Conservation (phyloP, 192 early-diverging fungal species). For the Coemansia sp. region DNA sequence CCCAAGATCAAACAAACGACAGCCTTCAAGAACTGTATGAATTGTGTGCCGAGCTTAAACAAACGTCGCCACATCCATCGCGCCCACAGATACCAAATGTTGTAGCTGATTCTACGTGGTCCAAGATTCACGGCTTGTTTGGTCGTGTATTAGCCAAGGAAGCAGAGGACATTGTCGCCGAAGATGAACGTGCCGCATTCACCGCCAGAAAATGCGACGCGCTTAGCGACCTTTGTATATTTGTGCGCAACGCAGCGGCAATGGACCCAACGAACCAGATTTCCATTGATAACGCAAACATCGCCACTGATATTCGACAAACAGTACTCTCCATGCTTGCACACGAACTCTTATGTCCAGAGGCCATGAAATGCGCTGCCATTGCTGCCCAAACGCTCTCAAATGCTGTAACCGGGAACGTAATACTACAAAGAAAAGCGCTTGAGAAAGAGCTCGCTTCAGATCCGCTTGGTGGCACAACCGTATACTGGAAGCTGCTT, state of each 20-base stretch:
- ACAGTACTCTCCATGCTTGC: conserved; percentile 5
- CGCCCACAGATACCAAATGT: conserved; percentile 20
- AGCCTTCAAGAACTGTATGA: conserved; percentile 8
- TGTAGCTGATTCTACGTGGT: conserved; percentile 12
- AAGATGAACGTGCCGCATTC: background rate
- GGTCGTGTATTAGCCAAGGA: background rate
- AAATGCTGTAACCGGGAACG: conserved; percentile 31
- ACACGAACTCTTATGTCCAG: conserved; percentile 16
- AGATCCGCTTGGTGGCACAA: background rate
- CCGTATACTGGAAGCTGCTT: conserved; percentile 24
- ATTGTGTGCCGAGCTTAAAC: conserved; percentile 16
- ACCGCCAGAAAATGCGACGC: conserved; percentile 2
- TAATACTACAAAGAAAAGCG: conserved; percentile 12
- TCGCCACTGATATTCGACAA: conserved; percentile 10
- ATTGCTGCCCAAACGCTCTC: conserved; percentile 39
- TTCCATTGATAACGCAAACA: background rate
- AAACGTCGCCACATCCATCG: conserved; percentile 37
- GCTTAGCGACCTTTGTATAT: conserved; percentile 27
- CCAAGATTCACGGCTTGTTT: conserved; percentile 17
- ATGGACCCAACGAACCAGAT: conserved; percentile 34
- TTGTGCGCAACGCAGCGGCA: conserved; percentile 43
- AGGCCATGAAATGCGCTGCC: conserved; percentile 21
- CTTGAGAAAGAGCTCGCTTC: conserved; percentile 20
- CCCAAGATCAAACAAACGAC: background rate
- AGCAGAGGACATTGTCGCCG: background rate